Evolutionary conservation across 176 grass and related monocot genomes (phyloP).

Genomic region (Aechmea fasciata): DNA sequence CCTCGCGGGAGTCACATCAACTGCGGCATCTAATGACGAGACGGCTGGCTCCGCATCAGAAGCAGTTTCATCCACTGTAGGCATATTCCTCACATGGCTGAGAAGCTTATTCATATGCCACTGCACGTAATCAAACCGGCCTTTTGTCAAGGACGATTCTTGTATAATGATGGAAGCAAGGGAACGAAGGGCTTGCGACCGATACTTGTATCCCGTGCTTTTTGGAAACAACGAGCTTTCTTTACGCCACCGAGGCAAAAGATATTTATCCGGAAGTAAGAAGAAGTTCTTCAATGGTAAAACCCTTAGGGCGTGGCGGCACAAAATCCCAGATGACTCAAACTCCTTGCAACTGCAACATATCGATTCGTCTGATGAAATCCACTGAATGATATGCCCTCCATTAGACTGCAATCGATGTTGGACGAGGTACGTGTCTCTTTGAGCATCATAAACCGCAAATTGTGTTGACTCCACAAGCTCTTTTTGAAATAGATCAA

Average conservation of each 20-base stretch:
- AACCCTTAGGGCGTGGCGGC: slow-evolving; percentile 33
- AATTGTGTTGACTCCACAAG: slow-evolving; percentile 33
- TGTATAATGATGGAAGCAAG: slow-evolving; percentile 52
- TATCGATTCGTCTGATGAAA: slow-evolving; percentile 23
- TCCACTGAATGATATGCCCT: slow-evolving; percentile 21
- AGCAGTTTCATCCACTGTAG: slow-evolving; percentile 22
- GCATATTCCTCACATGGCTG: slow-evolving; percentile 36
- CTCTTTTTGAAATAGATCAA: slow-evolving; percentile 43
- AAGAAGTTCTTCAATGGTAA: slow-evolving; percentile 47
- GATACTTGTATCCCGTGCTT: slow-evolving; percentile 40
- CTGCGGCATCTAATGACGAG: slow-evolving; percentile 22
- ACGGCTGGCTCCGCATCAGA: slow-evolving; percentile 19
- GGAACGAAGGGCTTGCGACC: slow-evolving; percentile 34
- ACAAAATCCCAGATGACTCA: slow-evolving; percentile 40
- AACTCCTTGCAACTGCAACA: slow-evolving; percentile 41
- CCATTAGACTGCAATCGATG: slow-evolving; percentile 26
- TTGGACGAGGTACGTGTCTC: slow-evolving; percentile 30
- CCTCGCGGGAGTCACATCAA: slow-evolving; percentile 25
- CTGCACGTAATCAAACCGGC: slow-evolving; percentile 36
- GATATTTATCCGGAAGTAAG: slow-evolving; percentile 37
- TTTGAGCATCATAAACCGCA: slow-evolving; percentile 39
- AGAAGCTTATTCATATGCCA: slow-evolving; percentile 39
- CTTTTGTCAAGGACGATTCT: slow-evolving; percentile 39
- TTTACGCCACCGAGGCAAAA: slow-evolving; percentile 30
- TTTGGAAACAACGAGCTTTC: slow-evolving; percentile 38